Base-by-base conservation (phyloP, 73 alveolate genomes). In the Paramecium sonneborni region DNA sequence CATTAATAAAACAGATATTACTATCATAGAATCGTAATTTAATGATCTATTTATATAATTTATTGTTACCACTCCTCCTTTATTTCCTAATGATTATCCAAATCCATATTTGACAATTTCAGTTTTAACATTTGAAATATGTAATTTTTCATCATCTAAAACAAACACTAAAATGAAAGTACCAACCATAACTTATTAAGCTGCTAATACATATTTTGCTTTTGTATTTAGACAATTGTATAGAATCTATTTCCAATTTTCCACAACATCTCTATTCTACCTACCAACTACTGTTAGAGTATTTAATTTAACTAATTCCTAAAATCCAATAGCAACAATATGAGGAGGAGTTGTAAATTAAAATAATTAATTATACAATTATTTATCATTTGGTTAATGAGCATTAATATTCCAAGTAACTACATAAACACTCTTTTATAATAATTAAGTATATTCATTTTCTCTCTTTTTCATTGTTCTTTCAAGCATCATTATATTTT, bases 31-130 rank as follows among this genome's bases (percentile, higher is more conserved):
- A 48, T 38, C 93, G 87, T 55, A 98, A 92, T 43, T 97, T 92
- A 20, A 96, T 94, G 14, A 93, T 94, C 84, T 62, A 62, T 62
- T 5, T 62, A 26, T 62, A 30, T 30, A 62, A 7, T 1, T 26
- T 30, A 32, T 52, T 8, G 0, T 26, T 62, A 62, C 84, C 43
- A 97, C 98, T 12, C 98, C 98, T 20, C 99, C 99, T 95, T 98
- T 98, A 86, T 98, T 98, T 2, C 99, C 99, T 26, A 98, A 82
- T 57, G 95, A 88, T 0, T 99, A 99, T 37, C 98, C 97, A 56
- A 96, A 91, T 1, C 99, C 99, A 6, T 95, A 94, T 82, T 97
- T 97, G n/a, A 96, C 93, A 34, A 92, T 92, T 44, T 95, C 97
- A 41, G 94, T 91, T 91, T 68, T 92, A 55, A 48, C 92, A 39